phyloP scores from a whole-genome alignment of 2,329 filamentous ascomycete species.

The Dothistroma pini region DNA sequence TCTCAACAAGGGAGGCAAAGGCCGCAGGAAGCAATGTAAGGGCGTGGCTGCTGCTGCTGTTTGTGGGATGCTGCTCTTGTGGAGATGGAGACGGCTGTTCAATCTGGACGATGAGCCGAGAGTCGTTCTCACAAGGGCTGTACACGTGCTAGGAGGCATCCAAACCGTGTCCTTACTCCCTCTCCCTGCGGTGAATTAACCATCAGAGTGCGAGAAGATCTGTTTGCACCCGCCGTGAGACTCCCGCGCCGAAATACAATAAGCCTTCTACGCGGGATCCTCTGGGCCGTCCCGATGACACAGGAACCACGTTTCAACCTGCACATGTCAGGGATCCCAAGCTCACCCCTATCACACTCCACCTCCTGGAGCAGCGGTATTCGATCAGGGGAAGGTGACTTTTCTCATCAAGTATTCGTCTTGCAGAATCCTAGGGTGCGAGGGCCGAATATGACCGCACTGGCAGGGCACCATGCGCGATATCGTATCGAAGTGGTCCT shows the following conservation, averaged over 20 bases:
- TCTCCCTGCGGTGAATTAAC: neutral
- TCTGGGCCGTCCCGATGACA: neutral
- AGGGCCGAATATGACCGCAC: neutral
- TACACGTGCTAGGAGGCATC: neutral
- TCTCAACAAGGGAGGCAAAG: neutral
- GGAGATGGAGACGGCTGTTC: neutral
- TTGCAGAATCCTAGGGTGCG: neutral
- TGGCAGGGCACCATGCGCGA: neutral
- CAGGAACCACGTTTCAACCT: neutral
- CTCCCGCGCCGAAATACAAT: too few relatives aligned
- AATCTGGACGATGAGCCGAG: neutral
- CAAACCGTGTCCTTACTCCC: neutral
- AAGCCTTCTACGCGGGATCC: neutral
- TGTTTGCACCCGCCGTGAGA: constrained; percentile 1
- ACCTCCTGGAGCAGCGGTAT: neutral
- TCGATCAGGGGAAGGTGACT: neutral
- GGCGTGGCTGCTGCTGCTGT: neutral
- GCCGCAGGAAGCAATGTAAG: neutral
- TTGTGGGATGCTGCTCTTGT: neutral
- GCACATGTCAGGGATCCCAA: neutral
- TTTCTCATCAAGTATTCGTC: neutral
- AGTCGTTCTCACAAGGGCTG: neutral
- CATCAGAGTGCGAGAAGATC: constrained; percentile 2
- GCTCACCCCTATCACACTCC: neutral
- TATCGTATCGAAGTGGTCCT: neutral